Percentiles rank a stretch among this genome's conserved stretches.
Evolutionary conservation across 768 basidiomycete species (phyloP).

Genomic region (Amanita pallidorosea): DNA sequence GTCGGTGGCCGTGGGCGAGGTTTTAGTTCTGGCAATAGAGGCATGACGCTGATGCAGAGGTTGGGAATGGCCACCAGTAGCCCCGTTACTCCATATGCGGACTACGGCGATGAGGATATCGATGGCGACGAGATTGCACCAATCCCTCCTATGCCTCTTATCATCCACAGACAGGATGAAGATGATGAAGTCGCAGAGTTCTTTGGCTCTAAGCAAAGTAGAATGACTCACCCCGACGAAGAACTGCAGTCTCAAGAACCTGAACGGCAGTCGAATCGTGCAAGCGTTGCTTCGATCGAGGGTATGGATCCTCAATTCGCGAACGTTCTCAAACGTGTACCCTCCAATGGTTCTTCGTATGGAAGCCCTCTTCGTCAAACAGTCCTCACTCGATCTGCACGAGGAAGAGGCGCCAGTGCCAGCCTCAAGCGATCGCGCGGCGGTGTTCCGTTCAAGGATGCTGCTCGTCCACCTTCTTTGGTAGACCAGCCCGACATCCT

Average conservation of each 20-base stretch:
- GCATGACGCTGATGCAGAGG: constrained; percentile 47
- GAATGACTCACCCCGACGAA: constrained; percentile 17
- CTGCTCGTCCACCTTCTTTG: constrained; percentile 53
- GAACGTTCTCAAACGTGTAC: constrained; percentile 56
- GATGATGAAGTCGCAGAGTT: constrained; percentile 29
- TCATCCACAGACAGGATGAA: constrained; percentile 20
- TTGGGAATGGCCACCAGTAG: constrained; percentile 47
- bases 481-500: constrained; percentile 66
- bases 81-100: constrained; percentile 32
- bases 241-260: constrained; percentile 12
- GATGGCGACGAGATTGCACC: constrained; percentile 26
- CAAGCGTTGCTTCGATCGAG: constrained; percentile 43
- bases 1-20: constrained; percentile 40
- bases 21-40: constrained; percentile 23
- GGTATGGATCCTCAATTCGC: constrained; percentile 86
- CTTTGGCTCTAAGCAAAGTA: constrained; percentile 17
- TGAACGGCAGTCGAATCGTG: constrained; percentile 41
- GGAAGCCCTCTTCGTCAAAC: constrained; percentile 56
- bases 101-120: constrained; percentile 31
- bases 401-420: constrained; percentile 29
- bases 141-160: constrained; percentile 28
- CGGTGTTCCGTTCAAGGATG: constrained; percentile 58
- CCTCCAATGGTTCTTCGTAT: constrained; percentile 34
- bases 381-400: constrained; percentile 37
- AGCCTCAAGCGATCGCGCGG: constrained; percentile 45